Evolutionary conservation across 108 stramenopile genomes (phyloP).

Genomic region (Discostella pseudostelligera): DNA sequence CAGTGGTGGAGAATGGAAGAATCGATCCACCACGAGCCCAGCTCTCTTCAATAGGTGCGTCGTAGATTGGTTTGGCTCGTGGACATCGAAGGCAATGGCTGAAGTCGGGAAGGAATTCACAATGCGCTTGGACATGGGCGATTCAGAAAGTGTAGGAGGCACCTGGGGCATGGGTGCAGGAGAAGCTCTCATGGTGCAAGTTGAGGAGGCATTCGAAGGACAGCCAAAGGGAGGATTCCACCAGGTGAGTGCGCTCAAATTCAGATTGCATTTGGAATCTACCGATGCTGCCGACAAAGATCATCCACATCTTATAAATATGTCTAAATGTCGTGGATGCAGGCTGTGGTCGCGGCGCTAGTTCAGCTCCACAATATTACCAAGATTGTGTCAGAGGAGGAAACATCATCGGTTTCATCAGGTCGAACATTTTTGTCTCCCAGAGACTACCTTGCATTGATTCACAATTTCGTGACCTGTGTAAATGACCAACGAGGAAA

Average conservation of each 20-base stretch:
- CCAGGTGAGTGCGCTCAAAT: constrained; percentile 30
- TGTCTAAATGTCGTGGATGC: too few relatives aligned
- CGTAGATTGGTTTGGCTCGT: constrained; percentile 99
- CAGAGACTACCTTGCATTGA: constrained; percentile 94
- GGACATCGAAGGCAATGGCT: constrained; percentile 90
- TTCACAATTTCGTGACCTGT: constrained; percentile 88
- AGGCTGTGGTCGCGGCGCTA: constrained; percentile 91
- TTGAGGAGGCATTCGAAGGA: constrained; percentile 69
- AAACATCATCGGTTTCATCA: constrained; percentile 41
- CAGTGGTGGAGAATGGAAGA: constrained; percentile 88
- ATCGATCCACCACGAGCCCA: constrained; percentile 96
- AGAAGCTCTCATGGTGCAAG: constrained; percentile 64
- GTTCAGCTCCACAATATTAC: constrained; percentile 85
- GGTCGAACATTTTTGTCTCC: constrained; percentile 89
- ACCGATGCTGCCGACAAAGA: too few relatives aligned
- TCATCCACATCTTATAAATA: too few relatives aligned
- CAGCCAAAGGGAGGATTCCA: constrained; percentile 56
- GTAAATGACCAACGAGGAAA: constrained; percentile 71
- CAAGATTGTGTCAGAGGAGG: constrained; percentile 68
- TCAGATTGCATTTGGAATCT: too few relatives aligned
- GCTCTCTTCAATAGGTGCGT: constrained; percentile 99
- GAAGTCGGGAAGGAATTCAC: constrained; percentile 86
- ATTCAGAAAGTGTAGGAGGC: constrained; percentile 80
- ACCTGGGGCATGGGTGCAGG: constrained; percentile 83
- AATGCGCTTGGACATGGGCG: constrained; percentile 77